A percentile compares a stretch with the other conserved stretches of the same genome.
These are phyloP conservation scores for Raffaelea arxii DNA, from an alignment of 2,329 filamentous ascomycete genomes.

Conservation along the genomic window DNA sequence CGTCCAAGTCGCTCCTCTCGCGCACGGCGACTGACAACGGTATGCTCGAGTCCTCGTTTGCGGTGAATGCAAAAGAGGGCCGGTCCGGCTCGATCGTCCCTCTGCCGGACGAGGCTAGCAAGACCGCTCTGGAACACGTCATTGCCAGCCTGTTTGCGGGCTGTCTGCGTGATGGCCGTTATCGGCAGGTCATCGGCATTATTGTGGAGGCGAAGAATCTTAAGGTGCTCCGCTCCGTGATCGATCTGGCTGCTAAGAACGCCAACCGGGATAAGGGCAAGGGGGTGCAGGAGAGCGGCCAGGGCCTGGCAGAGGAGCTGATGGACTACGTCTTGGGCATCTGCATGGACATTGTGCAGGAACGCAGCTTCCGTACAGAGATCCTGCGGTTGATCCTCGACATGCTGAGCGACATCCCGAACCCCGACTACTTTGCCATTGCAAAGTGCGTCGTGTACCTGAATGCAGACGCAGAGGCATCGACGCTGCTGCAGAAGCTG, in stretches of 20 bases:
- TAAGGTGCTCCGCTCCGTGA: slow-evolving; percentile 75
- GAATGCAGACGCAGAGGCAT: slow-evolving; percentile 83
- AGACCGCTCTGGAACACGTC: slow-evolving; percentile 69
- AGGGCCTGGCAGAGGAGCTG: slow-evolving; percentile 70
- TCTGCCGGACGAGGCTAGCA: slow-evolving; percentile 58
- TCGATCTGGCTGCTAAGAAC: slow-evolving; percentile 80
- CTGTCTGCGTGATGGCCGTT: slow-evolving; percentile 77
- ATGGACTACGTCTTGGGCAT: slow-evolving; percentile 96
- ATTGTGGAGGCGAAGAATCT: slow-evolving; percentile 91
- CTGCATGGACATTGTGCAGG: slow-evolving; percentile 96
- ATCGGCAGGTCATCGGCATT: slow-evolving; percentile 93
- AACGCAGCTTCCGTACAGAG: slow-evolving; percentile 71
- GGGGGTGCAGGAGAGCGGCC: slow-evolving; percentile 30
- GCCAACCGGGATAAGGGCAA: slow-evolving; percentile 63
- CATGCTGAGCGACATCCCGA: slow-evolving; percentile 84
- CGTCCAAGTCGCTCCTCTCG: slow-evolving; percentile 91
- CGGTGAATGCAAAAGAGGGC: slow-evolving; percentile 37
- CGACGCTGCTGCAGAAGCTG: slow-evolving; percentile 72
- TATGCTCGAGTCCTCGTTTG: slow-evolving; percentile 48
- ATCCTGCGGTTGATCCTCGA: slow-evolving; percentile 90
- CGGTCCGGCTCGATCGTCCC: slow-evolving; percentile 54
- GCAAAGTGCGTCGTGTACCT: slow-evolving; percentile 96
- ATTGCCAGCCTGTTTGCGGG: slow-evolving; percentile 86
- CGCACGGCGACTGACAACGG: slow-evolving; percentile 61
- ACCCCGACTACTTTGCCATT: slow-evolving; percentile 94